Conservation (phyloP, 2,329 filamentous ascomycete genomes). For the Diaporthe ampelina region DNA sequence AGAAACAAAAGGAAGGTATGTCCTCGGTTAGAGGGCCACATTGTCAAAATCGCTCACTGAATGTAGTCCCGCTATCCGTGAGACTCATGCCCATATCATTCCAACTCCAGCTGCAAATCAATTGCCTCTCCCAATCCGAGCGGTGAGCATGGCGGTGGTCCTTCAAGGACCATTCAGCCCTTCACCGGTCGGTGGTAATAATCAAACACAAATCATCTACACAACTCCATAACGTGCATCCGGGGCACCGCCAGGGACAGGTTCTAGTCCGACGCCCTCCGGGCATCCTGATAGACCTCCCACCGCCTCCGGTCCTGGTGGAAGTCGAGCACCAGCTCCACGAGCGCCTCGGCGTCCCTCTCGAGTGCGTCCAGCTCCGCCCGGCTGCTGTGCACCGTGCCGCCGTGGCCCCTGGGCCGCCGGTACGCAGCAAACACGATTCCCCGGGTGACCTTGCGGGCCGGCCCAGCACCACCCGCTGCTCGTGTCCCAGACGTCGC, state of each 20-base stretch:
- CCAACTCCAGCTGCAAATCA: not conserved
- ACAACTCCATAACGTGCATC: not conserved
- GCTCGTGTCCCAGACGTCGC: not conserved
- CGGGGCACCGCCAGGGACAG: not conserved
- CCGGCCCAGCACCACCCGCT: not conserved
- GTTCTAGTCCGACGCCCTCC: constrained; percentile 20
- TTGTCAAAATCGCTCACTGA: constrained; percentile 21
- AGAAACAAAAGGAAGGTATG: not conserved
- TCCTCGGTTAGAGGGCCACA: not conserved
- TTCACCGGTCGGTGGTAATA: not conserved
- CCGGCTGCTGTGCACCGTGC: constrained; percentile 52
- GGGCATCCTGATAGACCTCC: constrained; percentile 35
- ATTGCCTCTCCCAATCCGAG: too few species aligned
- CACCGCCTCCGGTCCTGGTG: constrained; percentile 49
- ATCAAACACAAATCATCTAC: constrained; percentile 9
- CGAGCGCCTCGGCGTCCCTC: constrained; percentile 65
- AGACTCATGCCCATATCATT: not conserved
- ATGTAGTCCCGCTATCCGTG: not conserved
- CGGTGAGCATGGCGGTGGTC: too few species aligned
- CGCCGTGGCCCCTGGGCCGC: constrained; percentile 57
- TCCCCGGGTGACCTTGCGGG: constrained; percentile 58
- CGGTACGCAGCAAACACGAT: constrained; percentile 71
- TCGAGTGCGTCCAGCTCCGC: constrained; percentile 62
- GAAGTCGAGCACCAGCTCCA: constrained; percentile 66
- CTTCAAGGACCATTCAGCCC: not conserved